phyloP scores from a whole-genome alignment of 345 rosid genomes.

The Moricandia arvensis region DNA sequence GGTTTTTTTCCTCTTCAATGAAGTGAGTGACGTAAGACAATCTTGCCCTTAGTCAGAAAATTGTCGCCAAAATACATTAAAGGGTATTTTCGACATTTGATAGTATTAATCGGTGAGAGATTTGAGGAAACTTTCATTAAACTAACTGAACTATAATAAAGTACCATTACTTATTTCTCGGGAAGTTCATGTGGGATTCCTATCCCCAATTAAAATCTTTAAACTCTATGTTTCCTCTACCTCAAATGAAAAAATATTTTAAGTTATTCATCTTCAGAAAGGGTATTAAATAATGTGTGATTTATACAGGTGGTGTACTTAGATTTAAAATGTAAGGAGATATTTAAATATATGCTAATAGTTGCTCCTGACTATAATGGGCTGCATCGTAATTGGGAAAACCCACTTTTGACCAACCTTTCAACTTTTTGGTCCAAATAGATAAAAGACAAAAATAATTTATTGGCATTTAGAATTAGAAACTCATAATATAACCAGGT shows the following conservation, averaged over 20 bases:
- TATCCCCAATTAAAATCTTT: conserved; percentile 29
- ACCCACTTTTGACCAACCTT: conserved; percentile 41
- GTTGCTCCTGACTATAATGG: conserved; percentile 30
- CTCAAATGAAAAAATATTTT: not conserved
- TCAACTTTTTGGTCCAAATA: conserved; percentile 39
- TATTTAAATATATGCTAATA: not conserved
- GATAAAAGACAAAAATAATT: conserved; percentile 17
- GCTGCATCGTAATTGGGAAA: conserved; percentile 38
- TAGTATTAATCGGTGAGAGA: not conserved
- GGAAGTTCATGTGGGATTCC: conserved; percentile 41
- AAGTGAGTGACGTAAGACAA: conserved; percentile 39
- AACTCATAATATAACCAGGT: conserved; percentile 2
- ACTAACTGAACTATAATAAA: conserved; percentile 30
- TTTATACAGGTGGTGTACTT: conserved; percentile 13
- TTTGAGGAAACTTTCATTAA: not conserved
- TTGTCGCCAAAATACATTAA: conserved; percentile 2
- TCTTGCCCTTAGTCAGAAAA: conserved; percentile 37
- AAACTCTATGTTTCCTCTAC: conserved; percentile 22
- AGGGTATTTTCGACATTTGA: conserved; percentile 20
- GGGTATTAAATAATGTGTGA: not conserved
- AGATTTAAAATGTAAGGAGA: conserved; percentile 2
- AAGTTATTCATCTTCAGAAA: not conserved
- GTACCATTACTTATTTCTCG: conserved; percentile 37
- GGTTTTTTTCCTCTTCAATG: conserved; percentile 37
- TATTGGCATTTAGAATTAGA: conserved; percentile 26